Evolutionary conservation across 148 eudicot genomes (phyloP), one percentile per base, ranked within the genome.

Genomic region (Cornus suecica): DNA sequence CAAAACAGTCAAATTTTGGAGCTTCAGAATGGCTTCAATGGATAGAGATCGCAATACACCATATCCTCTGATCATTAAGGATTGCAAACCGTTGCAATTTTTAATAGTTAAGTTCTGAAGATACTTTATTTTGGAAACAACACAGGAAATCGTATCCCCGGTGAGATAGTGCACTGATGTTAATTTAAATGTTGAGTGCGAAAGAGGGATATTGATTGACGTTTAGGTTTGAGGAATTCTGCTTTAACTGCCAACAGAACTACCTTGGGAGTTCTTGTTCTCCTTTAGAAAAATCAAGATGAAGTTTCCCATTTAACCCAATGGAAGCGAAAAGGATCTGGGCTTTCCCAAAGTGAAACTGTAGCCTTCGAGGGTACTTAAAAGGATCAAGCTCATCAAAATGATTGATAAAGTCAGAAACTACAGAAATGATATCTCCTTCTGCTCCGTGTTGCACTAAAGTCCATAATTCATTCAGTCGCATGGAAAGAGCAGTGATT

Each of bases 221-320:
- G n/a, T n/a, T n/a, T n/a, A n/a, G n/a, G n/a, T n/a, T n/a, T 32
- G 0, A 32, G 37, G 7, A 32, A 32, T 32, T 32, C 37, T 32
- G 5, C 7, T 63, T 64, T 41, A 78, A 64, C 2, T 78, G 68
- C 71, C 66, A 30, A 45, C 56, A 48, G 48, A 63, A 78, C 71
- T 66, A 37, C 76, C 65, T 29, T 45, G 52, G 54, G 48, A 48
- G 48, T 4, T 68, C 73, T 51, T 56, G 66, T 27, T 29, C 32
- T 68, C 30, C 52, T 52, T 58, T 58, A 4, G 81, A 79, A 68
- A 68, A 79, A 67, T 79, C 81, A 26, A 79, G 77, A 74, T 66
- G 72, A 37, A 79, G 77, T 63, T 79, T 73, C 61, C 54, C 58
- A 23, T 73, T 34, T 26, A 66, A 65, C 13, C 73, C 81, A 1